Base-by-base conservation (phyloP, 1,284 basidiomycete species). In the Ganoderma resinaceum region DNA sequence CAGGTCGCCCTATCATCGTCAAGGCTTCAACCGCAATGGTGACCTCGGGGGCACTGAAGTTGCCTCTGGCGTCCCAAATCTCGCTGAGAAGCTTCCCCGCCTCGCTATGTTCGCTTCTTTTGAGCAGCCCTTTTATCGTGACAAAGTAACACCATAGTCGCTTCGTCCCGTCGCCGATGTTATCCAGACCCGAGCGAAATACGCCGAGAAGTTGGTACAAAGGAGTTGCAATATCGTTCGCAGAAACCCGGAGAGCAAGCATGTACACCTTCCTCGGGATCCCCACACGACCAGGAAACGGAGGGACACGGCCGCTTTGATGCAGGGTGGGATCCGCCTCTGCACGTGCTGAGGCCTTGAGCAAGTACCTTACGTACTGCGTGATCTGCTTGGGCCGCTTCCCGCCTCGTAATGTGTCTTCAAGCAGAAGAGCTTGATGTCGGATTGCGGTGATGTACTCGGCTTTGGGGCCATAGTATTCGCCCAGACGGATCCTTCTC, bases 111-210 rank as follows among this genome's bases (percentile, higher is more conserved):
- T 80, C 79, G 29, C 78, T 71, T 57, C 86, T 83, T 1, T 75
- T 75, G 12, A 89, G 70, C 11, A 92, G 80, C 0, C 86, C 87
- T 31, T 84, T 83, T 38, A 92, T 82, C 61, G 89, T 77, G 31
- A 87, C 78, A 14, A 86, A 87, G 67, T 83, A 83, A 0, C 82
- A 78, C 55, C 83, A 82, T 11, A 83, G 77, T 1, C 83, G 86
- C 33, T 63, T 70, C 52, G 16, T 26, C 23, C 53, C 59, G 59
- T 49, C 42, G 61, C 67, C 59, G 42, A 64, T 49, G 42, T 61
- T 68, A 2, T 62, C 73, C 64, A 66, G 73, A n/a, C 73, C 64
- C n/a, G 59, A 38, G 46, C 52, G 43, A 62, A 87, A 86, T n/a
- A 85, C 73, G 0, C 73, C 64, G 23, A 86, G 74, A 16, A 90